Evolutionary conservation across 805 yeast genomes (phyloP).

Genomic region (Sugiyamaella chiloensis): DNA sequence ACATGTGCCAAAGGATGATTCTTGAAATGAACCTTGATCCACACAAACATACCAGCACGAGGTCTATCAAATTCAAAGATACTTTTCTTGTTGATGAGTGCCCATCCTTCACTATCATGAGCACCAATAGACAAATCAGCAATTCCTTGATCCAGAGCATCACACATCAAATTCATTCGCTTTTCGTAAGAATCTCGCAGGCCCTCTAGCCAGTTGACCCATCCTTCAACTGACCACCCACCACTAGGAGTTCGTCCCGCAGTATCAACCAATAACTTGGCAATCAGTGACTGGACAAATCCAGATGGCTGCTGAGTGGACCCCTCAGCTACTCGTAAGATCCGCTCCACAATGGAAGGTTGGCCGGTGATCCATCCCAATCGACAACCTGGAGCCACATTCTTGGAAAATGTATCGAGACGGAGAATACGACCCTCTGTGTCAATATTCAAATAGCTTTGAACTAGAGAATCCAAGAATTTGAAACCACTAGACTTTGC

Average conservation of each 20-base stretch:
- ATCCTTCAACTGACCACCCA: conserved; percentile 31
- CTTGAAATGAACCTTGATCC: conserved; percentile 49
- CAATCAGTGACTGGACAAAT: conserved; percentile 65
- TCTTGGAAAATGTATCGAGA: conserved; percentile 87
- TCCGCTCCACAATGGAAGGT: conserved; percentile 59
- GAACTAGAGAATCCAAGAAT: conserved; percentile 63
- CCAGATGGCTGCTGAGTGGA: conserved; percentile 83
- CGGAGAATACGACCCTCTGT: conserved; percentile 87
- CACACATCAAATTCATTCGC: conserved; percentile 82
- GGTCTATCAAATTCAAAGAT: conserved; percentile 32
- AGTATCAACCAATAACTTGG: conserved; percentile 56
- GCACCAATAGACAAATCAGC: conserved; percentile 27
- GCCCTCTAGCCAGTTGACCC: conserved; percentile 82
- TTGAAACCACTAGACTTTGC: conserved; percentile 35
- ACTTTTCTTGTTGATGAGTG: not conserved
- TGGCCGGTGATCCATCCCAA: conserved; percentile 88
- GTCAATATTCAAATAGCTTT: conserved; percentile 75
- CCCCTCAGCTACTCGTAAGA: conserved; percentile 71
- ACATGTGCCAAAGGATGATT: conserved; percentile 38
- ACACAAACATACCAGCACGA: conserved; percentile 52
- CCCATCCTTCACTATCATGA: conserved; percentile 22
- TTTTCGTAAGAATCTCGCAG: conserved; percentile 68
- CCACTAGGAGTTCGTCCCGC: not conserved
- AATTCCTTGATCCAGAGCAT: conserved; percentile 54
- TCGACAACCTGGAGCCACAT: conserved; percentile 89